These are phyloP conservation scores for Aphanomyces invadans DNA, from an alignment of 352 stramenopile genomes.

Conservation along the genomic window DNA sequence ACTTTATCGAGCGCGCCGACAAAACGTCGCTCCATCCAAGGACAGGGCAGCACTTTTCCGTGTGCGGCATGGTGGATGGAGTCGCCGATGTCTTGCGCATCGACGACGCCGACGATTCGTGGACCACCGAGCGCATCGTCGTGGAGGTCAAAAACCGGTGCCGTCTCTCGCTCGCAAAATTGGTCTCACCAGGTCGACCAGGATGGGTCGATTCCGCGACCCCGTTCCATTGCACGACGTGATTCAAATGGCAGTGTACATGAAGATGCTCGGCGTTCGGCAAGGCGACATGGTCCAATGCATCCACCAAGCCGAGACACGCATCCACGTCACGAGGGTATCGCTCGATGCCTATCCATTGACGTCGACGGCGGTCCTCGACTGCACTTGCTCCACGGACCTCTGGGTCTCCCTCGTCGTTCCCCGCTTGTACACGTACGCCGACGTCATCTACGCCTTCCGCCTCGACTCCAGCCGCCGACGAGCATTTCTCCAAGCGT, in stretches of 20 bases:
- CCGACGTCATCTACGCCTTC: constrained; percentile 39
- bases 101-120: constrained; percentile 36
- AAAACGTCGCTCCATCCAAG: not conserved
- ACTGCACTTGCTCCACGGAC: constrained; percentile 25
- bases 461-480: constrained; percentile 43
- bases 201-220: constrained; percentile 43
- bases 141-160: constrained; percentile 72
- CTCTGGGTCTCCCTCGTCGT: constrained; percentile 59
- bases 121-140: constrained; percentile 49
- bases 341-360: constrained; percentile 36
- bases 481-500: constrained; percentile 56
- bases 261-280: constrained; percentile 63
- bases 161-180: not conserved
- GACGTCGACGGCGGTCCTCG: not conserved
- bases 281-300: constrained; percentile 68
- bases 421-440: constrained; percentile 50
- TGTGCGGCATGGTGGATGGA: constrained; percentile 78
- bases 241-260: constrained; percentile 73
- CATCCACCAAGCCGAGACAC: constrained; percentile 37
- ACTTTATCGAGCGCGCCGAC: not conserved
- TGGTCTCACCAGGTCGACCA: not conserved
- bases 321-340: constrained; percentile 49
- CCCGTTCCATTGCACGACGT: constrained; percentile 61
- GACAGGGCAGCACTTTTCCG: constrained; percentile 41
- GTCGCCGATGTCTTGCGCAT: constrained; percentile 52